Base-by-base conservation (phyloP, 1,139 yeast species). In the Saccharomyces hybrid region DNA sequence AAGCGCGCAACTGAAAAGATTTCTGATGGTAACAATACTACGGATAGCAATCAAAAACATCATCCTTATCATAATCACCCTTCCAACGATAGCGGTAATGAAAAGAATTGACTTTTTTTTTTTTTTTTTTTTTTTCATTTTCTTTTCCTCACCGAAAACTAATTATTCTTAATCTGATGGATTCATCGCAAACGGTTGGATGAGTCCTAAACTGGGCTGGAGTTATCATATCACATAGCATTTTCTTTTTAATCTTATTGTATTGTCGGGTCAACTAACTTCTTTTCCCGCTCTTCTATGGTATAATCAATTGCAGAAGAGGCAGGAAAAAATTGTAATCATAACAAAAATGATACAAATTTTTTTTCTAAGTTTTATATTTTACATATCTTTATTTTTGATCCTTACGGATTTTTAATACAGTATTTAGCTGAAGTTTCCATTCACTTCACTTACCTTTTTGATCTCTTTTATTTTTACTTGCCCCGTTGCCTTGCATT, bases 1-100 rank as follows among this genome's bases (percentile, higher is more conserved):
- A 73, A 78, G 58, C 71, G 84, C 23, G 84, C 82, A 1, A 76
- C 76, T 23, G 78, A 75, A 49, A 60, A 64, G 47, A 57, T 55
- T 20, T 51, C 52, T 16, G 53, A 48, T n/a, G 47, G 51, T 5
- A 48, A 55, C 8, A 48, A 31, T 14, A 31, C 11, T 14, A 7
- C 29, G 2, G 56, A 47, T 23, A n/a, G 31, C 23, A 11, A 16
- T 16, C 44, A 38, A 14, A 16, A 38, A 5, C 20, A 38, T 38
- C 44, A 38, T 29, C 50, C 23, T 29, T 48, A 13, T 28, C 55
- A 8, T 49, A 49, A 34, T 34, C 47, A 34, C 31, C 31, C 44
- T 26, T n/a, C 29, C 5, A 16, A 28, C 11, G 41, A 34, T 20
- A 6, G 29, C 20, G 29, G 25, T 11, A 25, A 32, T 42, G 31